Evolutionary conservation across 2,329 filamentous ascomycete genomes (phyloP).

Genomic region (Talaromyces sp.): DNA sequence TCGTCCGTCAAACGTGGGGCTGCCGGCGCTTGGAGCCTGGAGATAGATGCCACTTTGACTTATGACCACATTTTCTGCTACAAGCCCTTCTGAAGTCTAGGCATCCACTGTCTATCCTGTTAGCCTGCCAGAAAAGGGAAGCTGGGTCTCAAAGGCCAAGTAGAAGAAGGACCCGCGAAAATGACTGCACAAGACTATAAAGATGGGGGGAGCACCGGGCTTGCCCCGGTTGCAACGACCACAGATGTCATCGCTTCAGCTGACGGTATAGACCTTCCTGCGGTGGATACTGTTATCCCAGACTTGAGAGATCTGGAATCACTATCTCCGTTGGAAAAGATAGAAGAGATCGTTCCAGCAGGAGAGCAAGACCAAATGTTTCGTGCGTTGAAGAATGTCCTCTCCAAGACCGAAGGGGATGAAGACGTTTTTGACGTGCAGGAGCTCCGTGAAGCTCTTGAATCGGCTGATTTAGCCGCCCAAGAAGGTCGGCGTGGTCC

Average conservation of each 20-base stretch:
- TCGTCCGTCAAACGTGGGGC: conserved; percentile 5
- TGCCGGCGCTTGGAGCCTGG: conserved; percentile 5
- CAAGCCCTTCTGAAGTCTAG: neutral
- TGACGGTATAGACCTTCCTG: conserved; percentile 25
- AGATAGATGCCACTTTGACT: conserved; percentile 4
- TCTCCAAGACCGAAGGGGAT: conserved; percentile 23
- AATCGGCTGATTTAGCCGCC: conserved; percentile 27
- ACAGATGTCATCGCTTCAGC: neutral
- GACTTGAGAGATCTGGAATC: conserved; percentile 24
- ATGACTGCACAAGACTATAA: conserved; percentile 17
- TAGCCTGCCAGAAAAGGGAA: neutral
- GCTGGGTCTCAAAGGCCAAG: neutral
- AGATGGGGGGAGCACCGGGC: conserved; percentile 5
- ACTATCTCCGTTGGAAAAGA: conserved; percentile 19
- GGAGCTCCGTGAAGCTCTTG: conserved; percentile 30
- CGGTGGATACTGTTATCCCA: conserved; percentile 27
- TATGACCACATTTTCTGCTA: neutral
- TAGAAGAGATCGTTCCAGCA: conserved; percentile 19
- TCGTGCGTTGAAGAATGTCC: conserved; percentile 29
- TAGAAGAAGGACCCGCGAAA: neutral
- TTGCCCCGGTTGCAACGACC: conserved; percentile 6
- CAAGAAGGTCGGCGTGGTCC: conserved; percentile 23
- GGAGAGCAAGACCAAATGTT: conserved; percentile 37
- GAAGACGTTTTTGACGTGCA: conserved; percentile 28
- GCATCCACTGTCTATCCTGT: neutral